These are phyloP conservation scores for Ganoderma multipileum DNA, from an alignment of 1,284 basidiomycete species.

Conservation along the genomic window DNA sequence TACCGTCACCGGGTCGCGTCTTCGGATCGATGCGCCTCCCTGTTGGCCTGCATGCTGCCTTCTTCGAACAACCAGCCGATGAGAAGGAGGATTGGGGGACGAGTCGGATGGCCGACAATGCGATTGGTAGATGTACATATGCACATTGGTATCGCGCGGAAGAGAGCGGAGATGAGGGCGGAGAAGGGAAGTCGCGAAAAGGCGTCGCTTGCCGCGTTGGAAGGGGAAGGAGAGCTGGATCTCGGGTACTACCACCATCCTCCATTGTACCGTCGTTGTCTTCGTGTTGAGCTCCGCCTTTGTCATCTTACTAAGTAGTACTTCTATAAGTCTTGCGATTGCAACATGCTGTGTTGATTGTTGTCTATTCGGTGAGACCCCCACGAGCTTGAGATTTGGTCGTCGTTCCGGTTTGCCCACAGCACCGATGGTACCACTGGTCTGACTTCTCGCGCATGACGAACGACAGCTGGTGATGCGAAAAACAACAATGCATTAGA, in stretches of 20 bases:
- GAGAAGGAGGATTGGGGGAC: too few species aligned
- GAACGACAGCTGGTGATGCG: not conserved
- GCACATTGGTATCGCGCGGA: not conserved
- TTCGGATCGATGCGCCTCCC: not conserved
- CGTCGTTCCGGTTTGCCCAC: too few species aligned
- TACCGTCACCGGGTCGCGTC: not conserved
- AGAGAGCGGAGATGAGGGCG: not conserved
- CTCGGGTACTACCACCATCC: not conserved
- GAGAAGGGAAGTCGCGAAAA: constrained; percentile 2
- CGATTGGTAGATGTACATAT: not conserved
- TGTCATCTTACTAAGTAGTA: not conserved
- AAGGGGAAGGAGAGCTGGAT: not conserved
- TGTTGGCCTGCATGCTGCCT: not conserved
- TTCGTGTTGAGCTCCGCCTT: not conserved
- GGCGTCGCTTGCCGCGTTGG: not conserved
- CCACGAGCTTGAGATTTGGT: not conserved
- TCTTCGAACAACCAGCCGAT: not conserved
- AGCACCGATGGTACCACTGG: not conserved
- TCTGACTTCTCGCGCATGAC: not conserved
- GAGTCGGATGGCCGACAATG: not conserved
- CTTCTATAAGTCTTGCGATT: not conserved
- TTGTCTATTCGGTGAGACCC: not conserved
- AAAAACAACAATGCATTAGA: constrained; percentile 23
- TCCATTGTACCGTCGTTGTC: not conserved
- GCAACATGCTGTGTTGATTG: not conserved